These are phyloP conservation scores for Pontederia crassipes DNA, from an alignment of 176 grass and related monocot genomes.

Conservation along the genomic window DNA sequence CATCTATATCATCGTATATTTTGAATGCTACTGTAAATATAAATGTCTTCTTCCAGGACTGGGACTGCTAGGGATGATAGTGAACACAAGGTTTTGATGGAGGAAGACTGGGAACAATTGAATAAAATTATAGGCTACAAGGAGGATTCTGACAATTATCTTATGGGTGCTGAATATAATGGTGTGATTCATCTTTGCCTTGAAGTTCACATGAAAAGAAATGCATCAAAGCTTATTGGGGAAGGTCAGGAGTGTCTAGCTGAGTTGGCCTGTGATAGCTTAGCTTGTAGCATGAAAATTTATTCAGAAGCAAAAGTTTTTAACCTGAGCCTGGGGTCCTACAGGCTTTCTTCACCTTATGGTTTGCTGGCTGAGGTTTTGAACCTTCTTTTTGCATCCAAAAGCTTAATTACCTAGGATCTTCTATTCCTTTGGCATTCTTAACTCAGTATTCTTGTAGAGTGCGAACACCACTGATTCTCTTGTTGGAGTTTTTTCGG, in stretches of 20 bases:
- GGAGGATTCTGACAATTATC: conserved; percentile 68
- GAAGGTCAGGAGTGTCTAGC: conserved; percentile 60
- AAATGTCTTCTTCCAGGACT: conserved; percentile 33
- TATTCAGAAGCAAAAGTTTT: conserved; percentile 92
- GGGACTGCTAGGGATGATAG: conserved; percentile 57
- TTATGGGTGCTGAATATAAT: conserved; percentile 62
- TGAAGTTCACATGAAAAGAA: conserved; percentile 90
- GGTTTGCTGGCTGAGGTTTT: conserved; percentile 94
- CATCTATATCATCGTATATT: conserved; percentile 4
- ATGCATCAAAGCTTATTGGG: conserved; percentile 73
- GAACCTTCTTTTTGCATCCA: conserved; percentile 20
- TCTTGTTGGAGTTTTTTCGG: conserved; percentile 71
- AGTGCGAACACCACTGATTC: conserved; percentile 73
- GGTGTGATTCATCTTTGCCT: conserved; percentile 76
- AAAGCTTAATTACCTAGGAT: neutral
- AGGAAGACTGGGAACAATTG: conserved; percentile 88
- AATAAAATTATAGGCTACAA: conserved; percentile 93
- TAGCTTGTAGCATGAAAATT: conserved; percentile 78
- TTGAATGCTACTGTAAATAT: conserved; percentile 1
- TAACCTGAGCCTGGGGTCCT: conserved; percentile 84
- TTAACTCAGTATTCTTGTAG: conserved; percentile 3
- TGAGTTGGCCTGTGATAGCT: conserved; percentile 85
- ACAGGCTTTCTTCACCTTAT: conserved; percentile 77
- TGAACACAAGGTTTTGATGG: conserved; percentile 67
- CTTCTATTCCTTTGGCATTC: neutral